Conservation (phyloP, 768 basidiomycete genomes). For the Lyophyllum atratum region DNA sequence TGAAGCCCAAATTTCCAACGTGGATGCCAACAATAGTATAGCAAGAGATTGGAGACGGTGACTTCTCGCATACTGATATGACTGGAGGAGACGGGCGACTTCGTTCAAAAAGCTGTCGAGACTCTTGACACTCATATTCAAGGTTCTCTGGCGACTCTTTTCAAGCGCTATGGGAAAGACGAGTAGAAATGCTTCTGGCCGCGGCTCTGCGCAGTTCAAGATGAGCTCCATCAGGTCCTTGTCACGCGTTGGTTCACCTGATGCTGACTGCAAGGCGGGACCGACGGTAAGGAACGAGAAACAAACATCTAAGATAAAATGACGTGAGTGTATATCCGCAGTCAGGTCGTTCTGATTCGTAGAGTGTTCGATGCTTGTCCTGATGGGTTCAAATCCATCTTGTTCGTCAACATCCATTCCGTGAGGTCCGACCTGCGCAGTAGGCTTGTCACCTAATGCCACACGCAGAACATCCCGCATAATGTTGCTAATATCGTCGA, state of each 20-base stretch:
- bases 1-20: slow-evolving; percentile 59
- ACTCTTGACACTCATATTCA: slow-evolving; percentile 52
- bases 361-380: slow-evolving; percentile 36
- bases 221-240: slow-evolving; percentile 59
- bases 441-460: slow-evolving; percentile 30
- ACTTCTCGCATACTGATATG: slow-evolving; percentile 57
- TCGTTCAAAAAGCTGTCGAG: slow-evolving; percentile 56
- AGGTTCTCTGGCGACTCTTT: slow-evolving; percentile 53
- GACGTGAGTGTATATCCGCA: slow-evolving; percentile 28
- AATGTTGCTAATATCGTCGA: slow-evolving; percentile 24
- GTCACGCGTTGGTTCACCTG: slow-evolving; percentile 62
- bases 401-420: slow-evolving; percentile 41
- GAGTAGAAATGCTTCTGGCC: slow-evolving; percentile 56
- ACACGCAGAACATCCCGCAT: slow-evolving; percentile 45
- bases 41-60: slow-evolving; percentile 54
- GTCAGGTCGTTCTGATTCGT: slow-evolving; percentile 27
- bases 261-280: slow-evolving; percentile 62
- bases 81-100: slow-evolving; percentile 50
- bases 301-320: slow-evolving; percentile 50
- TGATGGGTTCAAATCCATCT: slow-evolving; percentile 61
- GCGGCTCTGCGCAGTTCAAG: slow-evolving; percentile 39
- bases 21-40: slow-evolving; percentile 65
- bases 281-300: slow-evolving; percentile 60
- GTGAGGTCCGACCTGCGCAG: slow-evolving; percentile 17
- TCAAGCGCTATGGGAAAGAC: slow-evolving; percentile 58